Conservation (phyloP, 352 stramenopile species). For the Pythium pyrilobum region DNA sequence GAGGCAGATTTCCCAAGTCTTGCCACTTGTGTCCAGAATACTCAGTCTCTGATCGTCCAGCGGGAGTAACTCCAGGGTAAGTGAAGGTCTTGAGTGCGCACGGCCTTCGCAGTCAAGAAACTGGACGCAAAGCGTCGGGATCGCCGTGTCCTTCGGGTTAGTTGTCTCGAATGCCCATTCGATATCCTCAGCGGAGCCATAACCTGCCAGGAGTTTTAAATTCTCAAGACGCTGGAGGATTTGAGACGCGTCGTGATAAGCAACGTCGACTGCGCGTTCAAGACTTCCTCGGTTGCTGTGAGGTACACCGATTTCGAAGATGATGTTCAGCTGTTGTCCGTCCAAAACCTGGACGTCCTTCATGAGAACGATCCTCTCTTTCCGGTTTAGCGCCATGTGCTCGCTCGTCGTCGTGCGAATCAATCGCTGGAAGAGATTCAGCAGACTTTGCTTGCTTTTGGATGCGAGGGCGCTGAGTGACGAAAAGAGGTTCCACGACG, state of each 20-base stretch:
- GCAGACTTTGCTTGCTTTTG: not conserved
- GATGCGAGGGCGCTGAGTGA: conserved; percentile 7
- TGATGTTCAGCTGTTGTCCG: conserved; percentile 18
- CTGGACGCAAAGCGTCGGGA: conserved; percentile 18
- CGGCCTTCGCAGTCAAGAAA: conserved; percentile 24
- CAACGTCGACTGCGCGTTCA: conserved; percentile 23
- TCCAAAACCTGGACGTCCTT: conserved; percentile 21
- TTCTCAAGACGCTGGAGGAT: conserved; percentile 25
- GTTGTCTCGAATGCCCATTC: conserved; percentile 19
- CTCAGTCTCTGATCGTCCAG: conserved; percentile 44
- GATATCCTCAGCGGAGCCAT: not conserved
- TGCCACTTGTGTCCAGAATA: conserved; percentile 25
- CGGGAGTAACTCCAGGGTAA: conserved; percentile 36
- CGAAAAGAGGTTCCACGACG: conserved; percentile 32
- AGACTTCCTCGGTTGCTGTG: conserved; percentile 39
- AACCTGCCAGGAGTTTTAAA: conserved; percentile 7
- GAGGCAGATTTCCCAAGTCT: conserved; percentile 37
- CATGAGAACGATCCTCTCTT: conserved; percentile 36
- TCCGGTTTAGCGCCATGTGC: conserved; percentile 31
- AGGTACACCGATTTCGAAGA: conserved; percentile 36
- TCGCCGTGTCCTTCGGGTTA: not conserved
- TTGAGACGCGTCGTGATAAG: conserved; percentile 23
- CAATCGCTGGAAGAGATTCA: conserved; percentile 30
- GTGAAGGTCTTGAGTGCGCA: conserved; percentile 18
- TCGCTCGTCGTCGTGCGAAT: conserved; percentile 31